Evolutionary conservation across 139 green algal species (phyloP).

Genomic region (Asterochloris erici): DNA sequence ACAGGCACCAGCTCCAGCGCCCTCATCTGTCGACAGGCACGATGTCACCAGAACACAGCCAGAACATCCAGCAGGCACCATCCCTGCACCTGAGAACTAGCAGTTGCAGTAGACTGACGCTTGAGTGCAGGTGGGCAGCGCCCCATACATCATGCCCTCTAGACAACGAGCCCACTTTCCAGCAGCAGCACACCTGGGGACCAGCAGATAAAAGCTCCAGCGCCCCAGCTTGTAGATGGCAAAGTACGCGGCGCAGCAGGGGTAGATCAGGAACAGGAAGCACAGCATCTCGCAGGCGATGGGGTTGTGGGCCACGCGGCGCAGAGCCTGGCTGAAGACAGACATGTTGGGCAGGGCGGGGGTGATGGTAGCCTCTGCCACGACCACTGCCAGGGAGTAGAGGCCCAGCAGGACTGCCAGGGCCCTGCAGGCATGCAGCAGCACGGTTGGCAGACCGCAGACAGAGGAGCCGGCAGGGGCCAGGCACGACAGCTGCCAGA

Average conservation of each 20-base stretch:
- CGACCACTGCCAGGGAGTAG: conserved; percentile 35
- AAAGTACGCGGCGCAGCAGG: conserved; percentile 31
- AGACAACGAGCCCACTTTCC: background rate
- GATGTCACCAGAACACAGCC: too few relatives aligned
- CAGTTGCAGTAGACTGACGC: too few relatives aligned
- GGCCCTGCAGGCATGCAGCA: conserved; percentile 18
- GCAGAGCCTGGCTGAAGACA: conserved; percentile 30
- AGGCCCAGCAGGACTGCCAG: conserved; percentile 31
- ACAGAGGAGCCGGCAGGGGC: too few relatives aligned
- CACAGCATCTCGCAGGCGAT: conserved; percentile 31
- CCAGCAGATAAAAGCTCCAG: conserved; percentile 57
- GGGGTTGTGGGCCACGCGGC: background rate
- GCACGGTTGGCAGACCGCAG: background rate
- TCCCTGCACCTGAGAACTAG: too few relatives aligned
- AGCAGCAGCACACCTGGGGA: conserved; percentile 27
- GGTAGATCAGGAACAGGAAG: conserved; percentile 45
- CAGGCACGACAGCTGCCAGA: too few relatives aligned
- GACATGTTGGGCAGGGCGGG: conserved; percentile 44
- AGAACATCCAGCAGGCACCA: too few relatives aligned
- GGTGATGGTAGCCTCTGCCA: conserved; percentile 51
- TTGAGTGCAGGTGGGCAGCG: too few relatives aligned
- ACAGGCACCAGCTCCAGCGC: too few relatives aligned
- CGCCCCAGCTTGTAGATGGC: conserved; percentile 44
- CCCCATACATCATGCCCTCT: background rate
- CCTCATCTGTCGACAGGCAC: too few relatives aligned